Conservation (phyloP, 2,329 filamentous ascomycete species). For the Cercospora nicotianae region DNA sequence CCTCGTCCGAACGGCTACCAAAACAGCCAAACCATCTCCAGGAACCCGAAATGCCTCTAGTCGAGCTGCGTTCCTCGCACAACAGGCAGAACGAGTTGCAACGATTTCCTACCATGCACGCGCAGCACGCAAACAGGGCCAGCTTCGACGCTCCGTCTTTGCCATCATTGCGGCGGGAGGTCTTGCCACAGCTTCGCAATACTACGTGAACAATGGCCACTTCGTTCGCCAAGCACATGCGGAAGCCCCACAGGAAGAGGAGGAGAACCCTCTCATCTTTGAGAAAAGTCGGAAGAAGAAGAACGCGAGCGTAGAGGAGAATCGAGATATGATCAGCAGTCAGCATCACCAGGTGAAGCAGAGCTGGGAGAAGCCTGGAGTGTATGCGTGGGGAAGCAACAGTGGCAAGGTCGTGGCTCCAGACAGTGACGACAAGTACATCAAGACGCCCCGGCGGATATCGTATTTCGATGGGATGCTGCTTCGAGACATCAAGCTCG, state of each 20-base stretch:
- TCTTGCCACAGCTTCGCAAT: constrained; percentile 48
- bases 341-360: constrained; percentile 85
- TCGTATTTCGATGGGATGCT: constrained; percentile 80
- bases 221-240: constrained; percentile 48
- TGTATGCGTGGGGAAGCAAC: constrained; percentile 94
- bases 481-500: constrained; percentile 83
- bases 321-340: constrained; percentile 73
- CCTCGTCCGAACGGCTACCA: constrained; percentile 24
- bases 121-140: constrained; percentile 48
- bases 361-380: constrained; percentile 78
- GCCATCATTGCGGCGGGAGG: constrained; percentile 46
- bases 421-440: constrained; percentile 69
- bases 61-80: constrained; percentile 31
- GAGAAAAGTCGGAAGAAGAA: constrained; percentile 63
- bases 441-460: constrained; percentile 80
- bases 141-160: constrained; percentile 47
- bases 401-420: constrained; percentile 80
- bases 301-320: constrained; percentile 64
- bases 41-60: constrained; percentile 25
- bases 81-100: constrained; percentile 27
- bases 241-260: constrained; percentile 47
- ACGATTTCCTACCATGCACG: constrained; percentile 38
- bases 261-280: constrained; percentile 60
- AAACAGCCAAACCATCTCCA: constrained; percentile 17
- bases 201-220: constrained; percentile 43